These are phyloP conservation scores for Ottelia alismoides DNA, from an alignment of 106 monocot genomes.

Conservation along the genomic window DNA sequence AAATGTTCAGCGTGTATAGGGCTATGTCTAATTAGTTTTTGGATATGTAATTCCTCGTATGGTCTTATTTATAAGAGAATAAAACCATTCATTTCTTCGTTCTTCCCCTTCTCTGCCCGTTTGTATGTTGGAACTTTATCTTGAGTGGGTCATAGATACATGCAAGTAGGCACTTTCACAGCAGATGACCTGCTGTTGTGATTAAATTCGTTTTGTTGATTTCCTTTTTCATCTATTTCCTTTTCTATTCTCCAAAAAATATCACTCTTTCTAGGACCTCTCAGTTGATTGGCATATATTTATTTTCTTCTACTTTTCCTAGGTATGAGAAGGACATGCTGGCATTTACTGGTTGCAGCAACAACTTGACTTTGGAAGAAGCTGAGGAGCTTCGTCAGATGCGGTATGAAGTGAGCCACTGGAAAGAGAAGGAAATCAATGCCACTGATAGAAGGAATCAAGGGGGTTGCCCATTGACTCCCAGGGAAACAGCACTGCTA, in stretches of 20 bases:
- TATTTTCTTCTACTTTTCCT: slow-evolving; percentile 6
- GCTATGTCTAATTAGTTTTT: no score
- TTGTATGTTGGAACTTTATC: no score
- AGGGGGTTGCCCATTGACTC: slow-evolving; percentile 86
- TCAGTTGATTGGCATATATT: not conserved
- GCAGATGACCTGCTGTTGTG: no score
- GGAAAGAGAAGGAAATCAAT: slow-evolving; percentile 98
- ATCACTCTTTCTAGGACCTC: not conserved
- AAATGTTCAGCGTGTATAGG: no score
- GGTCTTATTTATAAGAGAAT: no score
- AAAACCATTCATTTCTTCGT: no score
- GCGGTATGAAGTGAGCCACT: slow-evolving; percentile 83
- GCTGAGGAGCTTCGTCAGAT: slow-evolving; percentile 61
- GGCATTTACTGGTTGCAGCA: slow-evolving; percentile 80
- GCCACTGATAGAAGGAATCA: slow-evolving; percentile 44
- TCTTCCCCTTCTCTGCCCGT: no score
- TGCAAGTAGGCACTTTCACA: no score
- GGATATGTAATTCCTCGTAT: no score
- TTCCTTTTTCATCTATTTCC: no score
- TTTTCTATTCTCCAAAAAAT: not conserved
- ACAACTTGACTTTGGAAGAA: slow-evolving; percentile 69
- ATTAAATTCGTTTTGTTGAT: no score
- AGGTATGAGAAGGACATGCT: slow-evolving; percentile 98
- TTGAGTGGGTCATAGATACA: no score
- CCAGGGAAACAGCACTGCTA: slow-evolving; percentile 81